Percentiles rank a stretch among this genome's conserved stretches.
These are phyloP conservation scores for Abrus precatorius DNA, from an alignment of 306 rosid genomes.

Conservation along the genomic window DNA sequence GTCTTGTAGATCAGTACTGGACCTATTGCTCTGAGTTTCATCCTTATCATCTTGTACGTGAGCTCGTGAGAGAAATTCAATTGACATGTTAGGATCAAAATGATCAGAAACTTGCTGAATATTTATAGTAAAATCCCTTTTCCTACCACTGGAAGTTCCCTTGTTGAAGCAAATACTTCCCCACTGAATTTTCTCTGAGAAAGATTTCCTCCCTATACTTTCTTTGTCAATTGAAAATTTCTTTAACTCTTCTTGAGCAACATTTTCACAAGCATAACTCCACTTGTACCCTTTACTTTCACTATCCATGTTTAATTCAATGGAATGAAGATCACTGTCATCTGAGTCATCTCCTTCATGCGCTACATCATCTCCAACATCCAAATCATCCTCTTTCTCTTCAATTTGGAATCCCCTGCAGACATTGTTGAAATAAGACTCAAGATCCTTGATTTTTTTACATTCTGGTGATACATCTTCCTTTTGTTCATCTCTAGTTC, in stretches of 20 bases:
- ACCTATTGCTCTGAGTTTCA: constrained; percentile 50
- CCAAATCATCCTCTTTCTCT: constrained; percentile 52
- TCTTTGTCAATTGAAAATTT: constrained; percentile 70
- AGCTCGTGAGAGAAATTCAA: constrained; percentile 49
- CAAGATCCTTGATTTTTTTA: constrained; percentile 71
- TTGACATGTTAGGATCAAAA: constrained; percentile 54
- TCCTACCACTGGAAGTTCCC: constrained; percentile 56
- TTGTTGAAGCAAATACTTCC: constrained; percentile 89
- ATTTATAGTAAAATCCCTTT: constrained; percentile 61
- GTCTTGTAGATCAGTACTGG: constrained; percentile 52
- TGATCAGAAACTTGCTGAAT: constrained; percentile 56
- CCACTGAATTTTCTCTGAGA: constrained; percentile 91
- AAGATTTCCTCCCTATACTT: constrained; percentile 68
- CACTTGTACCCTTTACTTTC: constrained; percentile 67
- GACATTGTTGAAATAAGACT: constrained; percentile 71
- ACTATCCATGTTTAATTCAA: constrained; percentile 86
- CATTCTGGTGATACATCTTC: constrained; percentile 55
- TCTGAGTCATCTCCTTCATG: constrained; percentile 64
- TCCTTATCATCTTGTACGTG: constrained; percentile 58
- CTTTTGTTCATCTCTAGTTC: constrained; percentile 59
- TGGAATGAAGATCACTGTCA: constrained; percentile 89
- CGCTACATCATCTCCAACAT: constrained; percentile 54
- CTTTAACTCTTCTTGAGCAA: constrained; percentile 55
- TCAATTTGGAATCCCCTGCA: constrained; percentile 55
- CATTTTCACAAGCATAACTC: constrained; percentile 64